Base-by-base conservation (phyloP, 345 rosid species). In the Aquilaria sinensis region DNA sequence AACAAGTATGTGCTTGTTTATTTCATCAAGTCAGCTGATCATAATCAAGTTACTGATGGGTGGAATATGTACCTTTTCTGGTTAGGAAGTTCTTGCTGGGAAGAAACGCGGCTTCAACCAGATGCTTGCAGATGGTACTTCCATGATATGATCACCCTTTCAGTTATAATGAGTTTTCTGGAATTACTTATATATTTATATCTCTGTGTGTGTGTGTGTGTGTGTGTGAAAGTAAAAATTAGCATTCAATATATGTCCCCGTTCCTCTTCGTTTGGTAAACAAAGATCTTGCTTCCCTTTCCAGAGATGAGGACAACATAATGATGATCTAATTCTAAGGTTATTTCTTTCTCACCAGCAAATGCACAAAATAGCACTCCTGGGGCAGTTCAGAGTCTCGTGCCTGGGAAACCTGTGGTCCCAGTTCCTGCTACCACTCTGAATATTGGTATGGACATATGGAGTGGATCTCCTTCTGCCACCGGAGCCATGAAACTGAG, bases 361-460 rank as follows among this genome's bases (percentile, higher is more conserved):
- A 86, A 81, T 76, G 77, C 84, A 12, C 88, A 80, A 67, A 83
- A 76, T 71, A 78, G 70, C 74, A 64, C 76, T 10, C 58, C 76
- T 45, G 85, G 79, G 53, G 78, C 77, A 51, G 66, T 72, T 57
- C 82, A 84, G 50, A 74, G 62, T 63, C 69, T 91, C 16, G 75
- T 82, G 58, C 76, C 88, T 2, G 87, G 87, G 71, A 88, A 85
- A 74, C 90, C 94, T 59, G 75, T 77, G 11, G 83, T 48, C 12
- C 66, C 88, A 12, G 47, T 67, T 64, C 91, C 96, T 3, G 91
- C 74, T 46, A 85, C 96, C 72, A 85, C 82, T 77, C 78, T 90
- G 63, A 90, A 90, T 68, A 88, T 90, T 5, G 99, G 96, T 60
- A 90, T 94, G 91, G 97, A 88, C 70, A 77, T 88, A 55, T 94